Evolutionary conservation across 805 yeast species (phyloP).

Genomic region (Suhomyces kilbournensis): DNA sequence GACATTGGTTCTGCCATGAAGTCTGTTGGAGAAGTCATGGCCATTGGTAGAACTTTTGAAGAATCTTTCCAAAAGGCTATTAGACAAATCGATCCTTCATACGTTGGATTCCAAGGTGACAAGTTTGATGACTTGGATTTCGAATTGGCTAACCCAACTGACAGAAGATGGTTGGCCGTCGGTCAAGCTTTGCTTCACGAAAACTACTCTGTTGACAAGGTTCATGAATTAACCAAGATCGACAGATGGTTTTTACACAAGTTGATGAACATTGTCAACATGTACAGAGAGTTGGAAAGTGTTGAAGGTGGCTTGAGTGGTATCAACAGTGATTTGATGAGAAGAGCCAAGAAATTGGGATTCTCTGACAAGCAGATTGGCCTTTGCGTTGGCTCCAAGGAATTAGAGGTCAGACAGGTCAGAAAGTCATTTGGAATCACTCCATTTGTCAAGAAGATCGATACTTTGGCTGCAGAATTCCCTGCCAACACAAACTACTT

Average conservation of each 20-base stretch:
- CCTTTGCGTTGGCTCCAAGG: conserved; percentile 64
- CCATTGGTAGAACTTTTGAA: conserved; percentile 96
- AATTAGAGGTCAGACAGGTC: conserved; percentile 75
- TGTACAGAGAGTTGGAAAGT: conserved; percentile 74
- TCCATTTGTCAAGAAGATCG: conserved; percentile 96
- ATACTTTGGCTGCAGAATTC: conserved; percentile 97
- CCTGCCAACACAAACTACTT: conserved; percentile 96
- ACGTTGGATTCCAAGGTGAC: conserved; percentile 88
- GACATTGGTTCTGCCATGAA: conserved; percentile 96
- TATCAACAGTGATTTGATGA: conserved; percentile 65
- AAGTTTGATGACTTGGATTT: conserved; percentile 73
- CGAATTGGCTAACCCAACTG: conserved; percentile 81
- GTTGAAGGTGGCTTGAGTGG: conserved; percentile 50
- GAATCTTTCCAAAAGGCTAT: conserved; percentile 97
- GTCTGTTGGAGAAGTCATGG: conserved; percentile 99
- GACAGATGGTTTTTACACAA: conserved; percentile 96
- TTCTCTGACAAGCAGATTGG: conserved; percentile 95
- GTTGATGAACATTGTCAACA: conserved; percentile 86
- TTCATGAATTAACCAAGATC: conserved; percentile 87
- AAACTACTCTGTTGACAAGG: conserved; percentile 84
- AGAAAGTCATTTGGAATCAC: conserved; percentile 77
- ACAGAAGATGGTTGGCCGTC: conserved; percentile 96
- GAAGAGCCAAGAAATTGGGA: conserved; percentile 87
- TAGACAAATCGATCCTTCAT: conserved; percentile 91
- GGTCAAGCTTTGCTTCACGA: conserved; percentile 95